Percentiles rank a stretch among this genome's conserved stretches.
phyloP scores from a whole-genome alignment of 305 asterid genomes.

The Stenogyne calaminthoides region DNA sequence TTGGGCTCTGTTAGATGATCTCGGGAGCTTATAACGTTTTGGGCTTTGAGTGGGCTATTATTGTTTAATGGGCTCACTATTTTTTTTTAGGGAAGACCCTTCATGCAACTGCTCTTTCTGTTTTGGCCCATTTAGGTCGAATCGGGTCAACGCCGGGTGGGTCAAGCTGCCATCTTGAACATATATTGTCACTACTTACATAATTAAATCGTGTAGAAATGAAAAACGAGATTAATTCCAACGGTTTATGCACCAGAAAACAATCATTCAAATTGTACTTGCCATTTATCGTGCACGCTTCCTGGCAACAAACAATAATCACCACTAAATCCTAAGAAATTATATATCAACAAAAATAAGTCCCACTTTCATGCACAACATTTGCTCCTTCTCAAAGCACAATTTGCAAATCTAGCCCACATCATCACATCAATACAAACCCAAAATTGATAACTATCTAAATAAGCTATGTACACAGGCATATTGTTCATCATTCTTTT shows the following conservation, averaged over 20 bases:
- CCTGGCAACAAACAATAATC: not conserved
- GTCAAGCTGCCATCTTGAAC: too few species aligned
- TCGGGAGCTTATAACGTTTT: not conserved
- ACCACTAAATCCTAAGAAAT: too few species aligned
- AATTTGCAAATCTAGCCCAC: not conserved
- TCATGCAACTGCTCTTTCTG: too few species aligned
- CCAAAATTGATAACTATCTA: not conserved
- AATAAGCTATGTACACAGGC: not conserved
- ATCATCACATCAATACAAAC: too few species aligned
- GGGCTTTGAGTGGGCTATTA: not conserved
- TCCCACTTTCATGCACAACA: not conserved
- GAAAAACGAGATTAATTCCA: not conserved
- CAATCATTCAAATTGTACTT: not conserved
- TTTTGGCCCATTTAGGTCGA: too few species aligned
- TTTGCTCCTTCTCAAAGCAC: not conserved
- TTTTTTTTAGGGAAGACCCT: too few species aligned
- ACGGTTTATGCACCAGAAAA: not conserved
- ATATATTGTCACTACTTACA: not conserved
- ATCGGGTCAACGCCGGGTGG: too few species aligned
- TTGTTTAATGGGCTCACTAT: not conserved
- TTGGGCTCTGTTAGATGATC: too few species aligned
- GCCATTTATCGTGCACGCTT: not conserved
- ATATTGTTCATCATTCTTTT: not conserved
- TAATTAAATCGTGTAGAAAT: not conserved
- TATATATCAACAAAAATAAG: too few species aligned